Conservation (phyloP, 306 rosid genomes). For the Castanea sativa region DNA sequence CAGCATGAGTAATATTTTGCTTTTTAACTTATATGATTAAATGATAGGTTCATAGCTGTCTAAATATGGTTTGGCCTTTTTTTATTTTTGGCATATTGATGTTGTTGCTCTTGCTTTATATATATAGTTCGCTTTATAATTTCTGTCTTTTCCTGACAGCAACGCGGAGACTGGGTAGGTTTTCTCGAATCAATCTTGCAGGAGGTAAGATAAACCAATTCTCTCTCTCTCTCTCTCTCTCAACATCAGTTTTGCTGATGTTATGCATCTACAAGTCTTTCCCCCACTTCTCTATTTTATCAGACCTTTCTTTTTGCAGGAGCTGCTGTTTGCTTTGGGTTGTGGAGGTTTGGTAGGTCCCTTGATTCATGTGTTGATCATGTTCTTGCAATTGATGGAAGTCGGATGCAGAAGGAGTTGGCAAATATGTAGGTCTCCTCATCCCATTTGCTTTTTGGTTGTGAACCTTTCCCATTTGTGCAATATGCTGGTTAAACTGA, state of each 20-base stretch:
- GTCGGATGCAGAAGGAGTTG: conserved; percentile 69
- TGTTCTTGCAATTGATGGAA: conserved; percentile 71
- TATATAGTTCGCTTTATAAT: conserved; percentile 18
- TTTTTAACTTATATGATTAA: not conserved
- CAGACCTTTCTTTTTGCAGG: conserved; percentile 45
- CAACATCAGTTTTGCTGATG: not conserved
- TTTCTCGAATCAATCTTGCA: conserved; percentile 33
- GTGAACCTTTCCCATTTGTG: conserved; percentile 8
- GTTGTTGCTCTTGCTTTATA: not conserved
- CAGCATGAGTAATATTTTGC: not conserved
- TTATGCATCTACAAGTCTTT: conserved; percentile 11
- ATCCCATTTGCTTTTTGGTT: conserved; percentile 12
- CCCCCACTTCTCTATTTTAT: conserved; percentile 11
- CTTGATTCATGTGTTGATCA: conserved; percentile 42
- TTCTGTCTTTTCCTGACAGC: conserved; percentile 49
- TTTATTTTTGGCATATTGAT: not conserved
- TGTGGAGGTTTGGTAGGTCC: conserved; percentile 44
- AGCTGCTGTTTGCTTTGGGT: conserved; percentile 44
- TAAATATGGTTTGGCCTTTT: not conserved
- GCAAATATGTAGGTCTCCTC: conserved; percentile 62
- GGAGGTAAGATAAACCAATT: conserved; percentile 45
- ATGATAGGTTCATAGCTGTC: not conserved
- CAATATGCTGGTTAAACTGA: not conserved
- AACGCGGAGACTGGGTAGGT: conserved; percentile 41
- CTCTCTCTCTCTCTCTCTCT: not conserved